Evolutionary conservation across 2,329 filamentous ascomycete species (phyloP), one percentile per base, ranked within the genome.

Genomic region (Zymoseptoria brevis): DNA sequence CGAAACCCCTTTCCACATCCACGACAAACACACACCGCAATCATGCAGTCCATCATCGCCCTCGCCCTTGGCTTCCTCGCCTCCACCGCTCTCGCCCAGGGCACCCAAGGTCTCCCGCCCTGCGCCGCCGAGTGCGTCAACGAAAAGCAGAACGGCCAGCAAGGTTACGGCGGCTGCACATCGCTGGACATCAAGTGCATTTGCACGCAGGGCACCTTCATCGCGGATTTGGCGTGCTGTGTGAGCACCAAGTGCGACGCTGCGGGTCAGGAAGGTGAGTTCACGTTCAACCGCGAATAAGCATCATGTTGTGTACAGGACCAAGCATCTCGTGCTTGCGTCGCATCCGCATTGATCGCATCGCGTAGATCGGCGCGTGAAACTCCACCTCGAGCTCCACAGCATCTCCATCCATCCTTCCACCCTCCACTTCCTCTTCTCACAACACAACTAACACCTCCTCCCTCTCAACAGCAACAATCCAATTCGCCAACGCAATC

Each of bases 181-280:
- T 53, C 60, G 2, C 59, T 75, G 56, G 71, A 76, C 53, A 67
- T 75, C 59, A 62, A 66, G 24, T 77, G 75, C 64, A 75, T 77
- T 61, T 77, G 75, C 65, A 66, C 60, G 19, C 74, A 73, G 65
- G 59, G 56, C 8, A 58, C 57, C 3, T 66, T 72, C 41, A 72
- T 77, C 57, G 53, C 60, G 21, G 64, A 64, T 11, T 64, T 77
- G 30, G 71, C 73, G 1, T 77, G 75, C 69, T 77, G 75, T 62
- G 73, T 77, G 24, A 66, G 69, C 51, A 63, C 60, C 7, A 57
- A 55, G 2, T 77, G 75, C 62, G 59, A 57, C 55, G 35, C 64
- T 2, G 56, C 61, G 6, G 73, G 76, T 53, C 71, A 72, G 63
- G 57, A 67, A 7, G 59, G 73, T 75, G 61, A 57, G 72, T 67